Conservation (phyloP, 176 grass and related monocot genomes). For the Phoenix roebelenii region DNA sequence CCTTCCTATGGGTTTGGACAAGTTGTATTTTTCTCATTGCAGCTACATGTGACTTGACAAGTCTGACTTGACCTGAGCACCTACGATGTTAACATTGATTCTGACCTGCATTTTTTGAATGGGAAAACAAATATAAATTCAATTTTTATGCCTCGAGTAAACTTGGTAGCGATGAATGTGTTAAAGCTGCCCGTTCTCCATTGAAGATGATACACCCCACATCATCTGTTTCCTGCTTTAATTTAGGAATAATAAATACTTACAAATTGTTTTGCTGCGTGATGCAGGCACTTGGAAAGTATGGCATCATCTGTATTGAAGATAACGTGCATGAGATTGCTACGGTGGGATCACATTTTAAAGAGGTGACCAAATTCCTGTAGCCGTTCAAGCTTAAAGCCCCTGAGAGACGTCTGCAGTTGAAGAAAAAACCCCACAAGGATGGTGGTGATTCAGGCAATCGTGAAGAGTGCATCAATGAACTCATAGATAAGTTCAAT, state of each 20-base stretch:
- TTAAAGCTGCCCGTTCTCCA: no score
- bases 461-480: conserved; percentile 54
- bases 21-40: no score
- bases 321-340: conserved; percentile 51
- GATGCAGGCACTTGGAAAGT: conserved; percentile 38
- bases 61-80: no score
- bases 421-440: conserved; percentile 63
- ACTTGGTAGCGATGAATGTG: no score
- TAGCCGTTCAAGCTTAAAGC: conserved; percentile 64
- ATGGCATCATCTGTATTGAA: conserved; percentile 62
- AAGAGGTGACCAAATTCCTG: conserved; percentile 36
- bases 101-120: no score
- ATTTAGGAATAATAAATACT: background rate
- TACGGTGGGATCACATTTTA: conserved; percentile 48
- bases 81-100: no score
- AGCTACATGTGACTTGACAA: no score
- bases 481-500: conserved; percentile 63
- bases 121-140: no score
- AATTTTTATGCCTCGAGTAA: no score
- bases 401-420: conserved; percentile 47
- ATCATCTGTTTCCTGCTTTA: no score
- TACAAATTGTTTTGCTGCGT: background rate
- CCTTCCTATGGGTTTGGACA: no score
- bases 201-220: no score
- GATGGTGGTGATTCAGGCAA: conserved; percentile 54